These are phyloP conservation scores for Trichophyton rubrum DNA, from an alignment of 2,329 filamentous ascomycete genomes.

Conservation along the genomic window DNA sequence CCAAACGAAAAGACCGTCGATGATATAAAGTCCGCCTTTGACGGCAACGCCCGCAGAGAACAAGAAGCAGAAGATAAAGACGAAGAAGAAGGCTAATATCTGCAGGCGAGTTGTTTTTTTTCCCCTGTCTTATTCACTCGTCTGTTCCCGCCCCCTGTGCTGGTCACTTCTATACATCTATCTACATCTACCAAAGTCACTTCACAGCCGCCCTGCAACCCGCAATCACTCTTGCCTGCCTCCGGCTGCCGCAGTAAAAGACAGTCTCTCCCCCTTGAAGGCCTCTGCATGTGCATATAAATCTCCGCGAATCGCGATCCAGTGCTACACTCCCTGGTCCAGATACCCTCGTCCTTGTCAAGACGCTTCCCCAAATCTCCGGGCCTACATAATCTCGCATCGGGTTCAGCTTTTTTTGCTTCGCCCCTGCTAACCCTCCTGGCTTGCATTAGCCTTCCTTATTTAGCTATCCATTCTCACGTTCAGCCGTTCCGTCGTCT, in stretches of 20 bases:
- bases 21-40: neutral
- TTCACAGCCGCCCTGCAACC: neutral
- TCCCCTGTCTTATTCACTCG: neutral
- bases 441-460: neutral
- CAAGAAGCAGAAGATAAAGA: neutral
- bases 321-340: neutral
- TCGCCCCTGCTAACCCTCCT: neutral
- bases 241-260: neutral
- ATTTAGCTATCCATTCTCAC: conserved; percentile 2
- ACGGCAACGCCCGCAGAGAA: neutral
- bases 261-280: neutral
- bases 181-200: neutral
- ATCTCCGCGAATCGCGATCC: conserved; percentile 1
- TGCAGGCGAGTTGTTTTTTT: neutral
- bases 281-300: neutral
- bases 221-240: neutral
- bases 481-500: neutral
- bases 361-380: neutral
- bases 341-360: neutral
- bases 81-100: neutral
- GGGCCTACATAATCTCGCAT: conserved; percentile 1
- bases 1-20: too few relatives aligned
- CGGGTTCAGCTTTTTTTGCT: neutral
- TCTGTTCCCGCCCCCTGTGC: neutral
- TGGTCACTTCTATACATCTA: neutral